These are phyloP conservation scores for Corchorus olitorius DNA, from an alignment of 345 rosid species.

Conservation along the genomic window DNA sequence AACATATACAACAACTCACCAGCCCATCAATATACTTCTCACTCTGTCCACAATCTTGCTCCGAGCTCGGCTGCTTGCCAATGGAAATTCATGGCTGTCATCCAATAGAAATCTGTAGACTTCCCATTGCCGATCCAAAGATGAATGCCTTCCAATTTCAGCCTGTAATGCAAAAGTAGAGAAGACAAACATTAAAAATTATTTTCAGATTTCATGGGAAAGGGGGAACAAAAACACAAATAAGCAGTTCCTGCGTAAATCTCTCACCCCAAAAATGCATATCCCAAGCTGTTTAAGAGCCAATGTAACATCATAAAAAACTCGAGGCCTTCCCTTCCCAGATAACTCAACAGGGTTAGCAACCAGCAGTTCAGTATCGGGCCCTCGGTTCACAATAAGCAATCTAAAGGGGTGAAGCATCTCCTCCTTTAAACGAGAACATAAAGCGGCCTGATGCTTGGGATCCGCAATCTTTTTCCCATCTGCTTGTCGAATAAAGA, in stretches of 20 bases:
- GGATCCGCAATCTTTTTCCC: conserved; percentile 68
- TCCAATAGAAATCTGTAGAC: conserved; percentile 75
- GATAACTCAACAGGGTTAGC: conserved; percentile 81
- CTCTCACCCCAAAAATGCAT: conserved; percentile 70
- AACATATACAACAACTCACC: conserved; percentile 37
- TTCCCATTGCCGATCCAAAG: conserved; percentile 68
- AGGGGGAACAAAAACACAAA: neutral
- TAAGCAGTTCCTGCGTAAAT: neutral
- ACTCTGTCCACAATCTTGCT: conserved; percentile 63
- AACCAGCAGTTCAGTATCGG: conserved; percentile 67
- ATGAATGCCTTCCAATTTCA: conserved; percentile 68
- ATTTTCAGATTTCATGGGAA: neutral
- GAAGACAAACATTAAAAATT: neutral
- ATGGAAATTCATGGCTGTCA: conserved; percentile 53
- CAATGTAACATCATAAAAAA: conserved; percentile 67
- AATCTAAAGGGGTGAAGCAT: conserved; percentile 66
- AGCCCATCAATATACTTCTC: conserved; percentile 64
- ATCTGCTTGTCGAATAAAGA: conserved; percentile 62
- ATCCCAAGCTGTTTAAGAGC: conserved; percentile 62
- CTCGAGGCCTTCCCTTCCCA: conserved; percentile 79
- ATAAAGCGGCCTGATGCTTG: conserved; percentile 44
- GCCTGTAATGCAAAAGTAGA: conserved; percentile 38
- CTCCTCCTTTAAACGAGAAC: conserved; percentile 58
- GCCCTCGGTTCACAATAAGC: conserved; percentile 62
- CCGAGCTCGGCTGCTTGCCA: conserved; percentile 49